Evolutionary conservation across 495 filamentous ascomycete species (phyloP), one percentile per base, ranked within the genome.

Genomic region (Penicillium diatomitis): DNA sequence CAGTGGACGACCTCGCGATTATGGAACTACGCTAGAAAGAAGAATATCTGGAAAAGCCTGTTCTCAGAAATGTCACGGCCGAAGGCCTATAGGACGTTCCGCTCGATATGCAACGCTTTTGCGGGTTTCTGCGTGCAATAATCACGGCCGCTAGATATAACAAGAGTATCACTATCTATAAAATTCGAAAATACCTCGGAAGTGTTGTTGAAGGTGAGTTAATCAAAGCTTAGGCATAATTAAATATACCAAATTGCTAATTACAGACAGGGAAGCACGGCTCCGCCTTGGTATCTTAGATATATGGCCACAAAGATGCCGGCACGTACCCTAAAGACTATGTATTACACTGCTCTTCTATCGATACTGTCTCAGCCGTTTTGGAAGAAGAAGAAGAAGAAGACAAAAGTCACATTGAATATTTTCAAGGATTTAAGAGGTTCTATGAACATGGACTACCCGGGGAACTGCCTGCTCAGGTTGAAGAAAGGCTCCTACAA

Each of bases 261-360:
- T 9, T 6, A n/a, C 12, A 0, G 20, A 60, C 31, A 60, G 53
- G 31, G 35, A 56, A 53, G 38, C 42, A 61, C 53, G 35, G 49
- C 8, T 62, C 53, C 53, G 49, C 46, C 40, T 47, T 55, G 30
- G 53, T 62, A 28, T 62, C 53, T 8, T 41, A 62, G 40, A 62
- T 59, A 0, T 62, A 62, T 44, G 44, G 43, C 9, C 44, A 62
- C 42, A 54, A 51, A 57, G 51, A 38, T 38, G 30, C 48, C 11
- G 42, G 42, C 38, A 62, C 39, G 33, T 62, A 62, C 44, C 51
- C 45, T 5, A 55, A 44, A 46, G 43, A 59, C 8, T 56, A 59
- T 41, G 12, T 53, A 34, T 45, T 50, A 47, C 37, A 59, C 11
- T 59, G 34, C 51, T 62, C 46, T 35, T 55, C 43, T 6, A 53